Conservation (phyloP, 495 filamentous ascomycete species). For the Chaetomium cochliodes region DNA sequence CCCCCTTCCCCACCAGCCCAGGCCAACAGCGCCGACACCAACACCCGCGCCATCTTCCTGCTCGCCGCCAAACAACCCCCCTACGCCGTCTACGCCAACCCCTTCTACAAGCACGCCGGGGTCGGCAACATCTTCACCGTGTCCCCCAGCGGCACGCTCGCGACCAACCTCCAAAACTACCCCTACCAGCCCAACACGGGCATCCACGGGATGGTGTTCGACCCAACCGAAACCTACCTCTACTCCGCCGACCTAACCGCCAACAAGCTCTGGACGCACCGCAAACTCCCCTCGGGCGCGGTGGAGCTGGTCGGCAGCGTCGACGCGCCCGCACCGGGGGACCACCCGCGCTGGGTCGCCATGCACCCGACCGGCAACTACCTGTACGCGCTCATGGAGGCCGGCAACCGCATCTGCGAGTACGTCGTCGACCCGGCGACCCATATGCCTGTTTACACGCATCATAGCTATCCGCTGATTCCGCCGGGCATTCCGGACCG, state of each 20-base stretch:
- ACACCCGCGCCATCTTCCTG: constrained; percentile 83
- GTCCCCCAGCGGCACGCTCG: constrained; percentile 58
- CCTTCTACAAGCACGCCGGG: constrained; percentile 81
- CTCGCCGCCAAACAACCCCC: constrained; percentile 73
- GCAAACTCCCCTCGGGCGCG: constrained; percentile 62
- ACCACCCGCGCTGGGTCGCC: constrained; percentile 83
- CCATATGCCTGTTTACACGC: constrained; percentile 78
- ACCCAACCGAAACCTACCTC: constrained; percentile 76
- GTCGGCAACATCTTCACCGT: constrained; percentile 77
- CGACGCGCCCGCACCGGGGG: constrained; percentile 64
- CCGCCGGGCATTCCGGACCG: constrained; percentile 60
- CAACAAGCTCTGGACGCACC: constrained; percentile 85
- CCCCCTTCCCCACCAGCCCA: constrained; percentile 46
- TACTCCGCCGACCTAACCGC: constrained; percentile 82
- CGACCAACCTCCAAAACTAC: constrained; percentile 74
- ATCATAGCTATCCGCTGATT: constrained; percentile 71
- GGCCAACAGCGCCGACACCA: constrained; percentile 65
- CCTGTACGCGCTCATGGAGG: constrained; percentile 82
- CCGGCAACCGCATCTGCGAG: constrained; percentile 73
- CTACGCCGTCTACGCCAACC: constrained; percentile 79
- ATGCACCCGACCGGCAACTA: constrained; percentile 73
- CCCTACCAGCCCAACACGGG: constrained; percentile 69
- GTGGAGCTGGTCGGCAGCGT: constrained; percentile 66
- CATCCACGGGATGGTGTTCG: constrained; percentile 88
- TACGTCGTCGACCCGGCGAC: constrained; percentile 76